These are phyloP conservation scores for Trichophyton verrucosum DNA, from an alignment of 2,329 filamentous ascomycete species.

Conservation along the genomic window DNA sequence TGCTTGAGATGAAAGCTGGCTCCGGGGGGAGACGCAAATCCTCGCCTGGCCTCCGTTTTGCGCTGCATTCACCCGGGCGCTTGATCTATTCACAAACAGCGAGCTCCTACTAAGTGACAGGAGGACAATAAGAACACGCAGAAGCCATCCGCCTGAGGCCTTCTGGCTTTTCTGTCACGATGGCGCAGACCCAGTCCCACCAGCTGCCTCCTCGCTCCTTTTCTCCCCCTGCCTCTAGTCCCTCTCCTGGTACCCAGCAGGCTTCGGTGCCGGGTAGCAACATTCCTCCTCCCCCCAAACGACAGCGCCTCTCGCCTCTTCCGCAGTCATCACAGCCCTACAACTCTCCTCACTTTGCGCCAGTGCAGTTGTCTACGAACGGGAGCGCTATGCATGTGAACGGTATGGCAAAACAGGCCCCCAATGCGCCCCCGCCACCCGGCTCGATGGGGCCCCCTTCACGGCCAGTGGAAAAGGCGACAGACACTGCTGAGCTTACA, in stretches of 20 bases:
- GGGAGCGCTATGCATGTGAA: conserved; percentile 35
- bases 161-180: conserved; percentile 20
- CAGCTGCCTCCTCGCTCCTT: conserved; percentile 43
- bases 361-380: conserved; percentile 32
- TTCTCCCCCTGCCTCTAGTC: conserved; percentile 50
- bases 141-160: not conserved
- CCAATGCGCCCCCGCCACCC: conserved; percentile 25
- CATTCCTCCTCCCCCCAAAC: conserved; percentile 53
- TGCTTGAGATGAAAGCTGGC: not conserved
- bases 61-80: conserved; percentile 10
- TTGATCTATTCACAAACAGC: not conserved
- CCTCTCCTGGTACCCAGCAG: conserved; percentile 42
- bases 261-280: conserved; percentile 36
- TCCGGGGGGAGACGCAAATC: not conserved
- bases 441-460: conserved; percentile 53
- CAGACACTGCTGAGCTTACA: conserved; percentile 56
- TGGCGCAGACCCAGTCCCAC: conserved; percentile 51
- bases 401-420: conserved; percentile 37
- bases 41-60: conserved; percentile 6
- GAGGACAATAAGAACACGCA: not conserved
- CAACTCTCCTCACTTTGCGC: conserved; percentile 46
- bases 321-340: conserved; percentile 49
- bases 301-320: conserved; percentile 57
- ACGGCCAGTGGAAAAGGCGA: conserved; percentile 42
- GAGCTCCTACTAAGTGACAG: not conserved